Evolutionary conservation across 257 asterid species (phyloP).

Genomic region (Solanum virginianum): DNA sequence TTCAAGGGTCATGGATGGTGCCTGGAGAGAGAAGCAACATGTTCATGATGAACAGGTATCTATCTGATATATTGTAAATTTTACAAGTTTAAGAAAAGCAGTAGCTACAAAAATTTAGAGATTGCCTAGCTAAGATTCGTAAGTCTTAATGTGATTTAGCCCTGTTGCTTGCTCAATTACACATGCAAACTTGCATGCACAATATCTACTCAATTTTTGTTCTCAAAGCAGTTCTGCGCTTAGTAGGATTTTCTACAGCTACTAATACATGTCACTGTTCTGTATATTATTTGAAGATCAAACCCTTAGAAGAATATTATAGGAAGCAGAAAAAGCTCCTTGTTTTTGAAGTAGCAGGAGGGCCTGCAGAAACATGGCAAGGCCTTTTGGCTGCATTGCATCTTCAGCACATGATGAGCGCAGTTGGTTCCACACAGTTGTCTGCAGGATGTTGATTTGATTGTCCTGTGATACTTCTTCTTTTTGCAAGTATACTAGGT

Average conservation of each 20-base stretch:
- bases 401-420: constrained; percentile 53
- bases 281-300: constrained; percentile 29
- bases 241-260: background rate
- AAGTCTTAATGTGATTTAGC: background rate
- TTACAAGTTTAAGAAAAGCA: background rate
- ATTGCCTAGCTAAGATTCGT: background rate
- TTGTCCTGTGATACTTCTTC: background rate
- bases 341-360: constrained; percentile 57
- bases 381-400: constrained; percentile 88
- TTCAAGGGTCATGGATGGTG: constrained; percentile 17
- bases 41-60: constrained; percentile 57
- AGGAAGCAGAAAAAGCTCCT: constrained; percentile 73
- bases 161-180: background rate
- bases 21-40: constrained; percentile 45
- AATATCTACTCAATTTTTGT: too few relatives aligned
- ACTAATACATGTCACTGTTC: background rate
- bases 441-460: constrained; percentile 24
- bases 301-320: constrained; percentile 74
- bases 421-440: constrained; percentile 42
- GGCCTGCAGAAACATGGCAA: constrained; percentile 70
- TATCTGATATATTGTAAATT: background rate
- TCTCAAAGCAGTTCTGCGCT: background rate
- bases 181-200: background rate
- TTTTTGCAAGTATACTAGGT: background rate
- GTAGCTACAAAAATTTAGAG: background rate